phyloP scores from a whole-genome alignment of 805 yeast species.

The Nakazawaea wickerhamii region DNA sequence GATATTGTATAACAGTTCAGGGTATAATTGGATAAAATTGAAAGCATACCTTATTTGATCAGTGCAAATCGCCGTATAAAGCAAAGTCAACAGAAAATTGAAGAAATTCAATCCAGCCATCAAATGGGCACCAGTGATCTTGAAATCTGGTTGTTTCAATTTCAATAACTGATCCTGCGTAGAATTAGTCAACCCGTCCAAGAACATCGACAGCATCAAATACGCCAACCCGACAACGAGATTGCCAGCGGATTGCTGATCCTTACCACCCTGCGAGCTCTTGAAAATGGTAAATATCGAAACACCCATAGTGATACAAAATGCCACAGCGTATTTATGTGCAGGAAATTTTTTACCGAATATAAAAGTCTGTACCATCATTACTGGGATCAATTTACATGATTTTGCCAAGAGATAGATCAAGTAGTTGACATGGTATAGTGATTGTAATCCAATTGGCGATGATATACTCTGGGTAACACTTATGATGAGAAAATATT shows the following conservation, averaged over 20 bases:
- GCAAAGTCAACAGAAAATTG: slow-evolving; percentile 40
- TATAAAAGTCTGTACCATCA: slow-evolving; percentile 69
- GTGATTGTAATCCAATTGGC: slow-evolving; percentile 75
- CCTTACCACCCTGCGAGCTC: slow-evolving; percentile 20
- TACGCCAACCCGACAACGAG: slow-evolving; percentile 53
- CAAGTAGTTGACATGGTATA: slow-evolving; percentile 80
- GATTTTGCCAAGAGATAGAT: slow-evolving; percentile 85
- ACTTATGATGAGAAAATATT: slow-evolving; percentile 49
- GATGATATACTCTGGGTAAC: slow-evolving; percentile 74
- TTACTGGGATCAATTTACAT: slow-evolving; percentile 92
- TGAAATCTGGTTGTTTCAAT: slow-evolving; percentile 24
- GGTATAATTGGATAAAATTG: slow-evolving; percentile 44
- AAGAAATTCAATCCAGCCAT: slow-evolving; percentile 64
- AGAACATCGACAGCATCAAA: slow-evolving; percentile 55
- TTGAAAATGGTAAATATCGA: slow-evolving; percentile 52
- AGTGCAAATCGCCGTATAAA: slow-evolving; percentile 41
- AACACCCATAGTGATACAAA: slow-evolving; percentile 79
- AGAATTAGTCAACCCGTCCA: slow-evolving; percentile 92
- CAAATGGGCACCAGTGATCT: slow-evolving; percentile 76
- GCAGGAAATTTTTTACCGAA: slow-evolving; percentile 69
- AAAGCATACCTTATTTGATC: slow-evolving; percentile 46
- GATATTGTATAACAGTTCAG: slow-evolving; percentile 54
- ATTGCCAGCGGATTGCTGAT: slow-evolving; percentile 35
- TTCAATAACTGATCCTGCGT: slow-evolving; percentile 84
- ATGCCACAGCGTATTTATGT: slow-evolving; percentile 75